Evolutionary conservation across 2,329 filamentous ascomycete genomes (phyloP), one percentile per base, ranked within the genome.

Genomic region (Scleromitrula shiraiana): DNA sequence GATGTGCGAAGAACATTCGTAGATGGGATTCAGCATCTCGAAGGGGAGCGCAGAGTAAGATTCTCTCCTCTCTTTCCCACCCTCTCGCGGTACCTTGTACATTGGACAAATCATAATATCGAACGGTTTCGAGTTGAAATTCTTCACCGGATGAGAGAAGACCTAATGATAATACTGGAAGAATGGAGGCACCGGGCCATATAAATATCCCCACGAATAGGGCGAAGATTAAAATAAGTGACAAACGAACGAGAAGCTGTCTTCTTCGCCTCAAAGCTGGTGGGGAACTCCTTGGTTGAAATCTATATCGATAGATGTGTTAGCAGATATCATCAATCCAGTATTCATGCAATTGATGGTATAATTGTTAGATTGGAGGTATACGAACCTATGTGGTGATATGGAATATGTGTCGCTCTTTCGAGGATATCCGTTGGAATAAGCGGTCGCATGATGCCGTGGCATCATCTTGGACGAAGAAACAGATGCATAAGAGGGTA

Each of bases 1-100:
- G 75, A 65, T 98, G 94, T n/a, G 85, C 85, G 70, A 98, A 98
- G 77, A 98, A 97, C 91, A 98, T 97, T 53, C 84, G 80, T 41
- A 98, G 70, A 74, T 98, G 93, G 22, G 87, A 77, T 62, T 94
- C 83, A 38, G 93, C 93, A 67, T 98, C 94, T 67, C 93, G 81
- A 47, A 98, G 77, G 37, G 93, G 93, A 14, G 95, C 93, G 67
- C 93, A 97, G 50, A 98, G 78, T 26, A 98, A 75, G 57, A 98
- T 95, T 55, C 93, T 82, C 70, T 98, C 93, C 65, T 95, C 93
- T 51, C 89, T 78, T 68, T 97, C 91, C 93, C 93, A 98, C 5
- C 93, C 94, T 56, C 86, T 82, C 44, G 87, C 88, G 7, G 89
- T 93, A 38, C 93, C 93, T 64, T 93, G 85, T 5, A 95, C 88